A percentile compares a stretch with the other conserved stretches of the same genome.
Evolutionary conservation across 257 asterid genomes (phyloP).

Genomic region (Solanum chilense): DNA sequence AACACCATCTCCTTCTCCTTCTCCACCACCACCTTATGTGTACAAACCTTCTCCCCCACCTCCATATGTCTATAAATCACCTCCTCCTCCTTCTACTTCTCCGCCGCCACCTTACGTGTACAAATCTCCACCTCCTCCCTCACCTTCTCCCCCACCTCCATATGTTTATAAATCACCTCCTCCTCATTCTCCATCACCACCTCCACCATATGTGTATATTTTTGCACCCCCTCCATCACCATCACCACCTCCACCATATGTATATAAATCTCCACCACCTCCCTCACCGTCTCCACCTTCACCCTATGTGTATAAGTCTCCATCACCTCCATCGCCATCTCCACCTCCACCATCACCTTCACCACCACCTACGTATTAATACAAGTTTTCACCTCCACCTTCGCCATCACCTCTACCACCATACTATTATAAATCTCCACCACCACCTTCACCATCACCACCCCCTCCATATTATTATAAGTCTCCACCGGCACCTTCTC

Average conservation of each 20-base stretch:
- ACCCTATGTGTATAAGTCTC: neutral
- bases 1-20: neutral
- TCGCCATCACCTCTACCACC: neutral
- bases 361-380: neutral
- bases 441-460: neutral
- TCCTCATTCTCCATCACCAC: no score
- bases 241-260: no score
- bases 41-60: neutral
- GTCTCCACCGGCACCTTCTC: neutral
- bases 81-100: no score
- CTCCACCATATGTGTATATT: no score
- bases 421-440: neutral
- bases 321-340: no score
- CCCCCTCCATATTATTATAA: neutral
- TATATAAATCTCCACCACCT: no score
- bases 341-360: neutral
- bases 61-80: neutral
- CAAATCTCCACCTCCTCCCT: no score
- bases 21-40: neutral
- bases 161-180: no score
- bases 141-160: neutral
- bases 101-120: no score
- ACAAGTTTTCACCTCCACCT: neutral
- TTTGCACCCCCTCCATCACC: no score
- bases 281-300: neutral